A percentile compares a stretch with the other conserved stretches of the same genome.
Evolutionary conservation across 1,139 yeast species (phyloP).

Genomic region (Debaryomycetaceae sp.): DNA sequence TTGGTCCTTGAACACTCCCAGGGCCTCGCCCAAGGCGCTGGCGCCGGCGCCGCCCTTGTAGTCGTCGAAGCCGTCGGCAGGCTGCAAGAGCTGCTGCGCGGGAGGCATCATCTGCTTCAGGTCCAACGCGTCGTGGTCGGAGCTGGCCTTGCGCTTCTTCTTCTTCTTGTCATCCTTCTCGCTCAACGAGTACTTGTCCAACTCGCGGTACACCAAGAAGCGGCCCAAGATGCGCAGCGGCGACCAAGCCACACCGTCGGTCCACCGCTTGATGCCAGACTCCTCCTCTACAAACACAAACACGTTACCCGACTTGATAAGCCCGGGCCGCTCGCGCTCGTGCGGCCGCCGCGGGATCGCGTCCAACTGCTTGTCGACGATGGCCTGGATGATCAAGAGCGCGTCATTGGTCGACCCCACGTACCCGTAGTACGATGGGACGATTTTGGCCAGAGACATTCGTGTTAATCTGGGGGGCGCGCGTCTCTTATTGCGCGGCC

Average conservation of each 20-base stretch:
- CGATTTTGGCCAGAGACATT: conserved; percentile 21
- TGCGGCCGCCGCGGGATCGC: conserved; percentile 79
- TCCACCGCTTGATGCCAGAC: conserved; percentile 88
- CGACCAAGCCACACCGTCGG: conserved; percentile 91
- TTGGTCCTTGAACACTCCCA: conserved; percentile 65
- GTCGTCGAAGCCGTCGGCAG: conserved; percentile 6
- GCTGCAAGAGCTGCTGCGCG: conserved; percentile 15
- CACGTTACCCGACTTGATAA: conserved; percentile 74
- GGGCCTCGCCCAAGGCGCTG: conserved; percentile 54
- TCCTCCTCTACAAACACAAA: conserved; percentile 81
- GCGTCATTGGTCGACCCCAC: conserved; percentile 84
- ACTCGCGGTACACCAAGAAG: conserved; percentile 75
- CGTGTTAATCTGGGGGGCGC: too few relatives aligned
- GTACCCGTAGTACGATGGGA: conserved; percentile 73
- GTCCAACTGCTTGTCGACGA: conserved; percentile 55
- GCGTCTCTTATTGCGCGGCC: too few relatives aligned
- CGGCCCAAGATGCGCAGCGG: conserved; percentile 84
- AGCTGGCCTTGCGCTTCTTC: conserved; percentile 23
- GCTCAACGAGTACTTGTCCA: conserved; percentile 50
- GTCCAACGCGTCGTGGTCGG: conserved; percentile 16
- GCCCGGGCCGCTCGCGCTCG: conserved; percentile 63
- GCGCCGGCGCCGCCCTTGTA: conserved; percentile 25
- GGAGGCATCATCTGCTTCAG: conserved; percentile 13
- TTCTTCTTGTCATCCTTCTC: conserved; percentile 32
- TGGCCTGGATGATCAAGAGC: conserved; percentile 73